Conservation (phyloP, 176 grass and related monocot genomes). For the Typha latifolia region DNA sequence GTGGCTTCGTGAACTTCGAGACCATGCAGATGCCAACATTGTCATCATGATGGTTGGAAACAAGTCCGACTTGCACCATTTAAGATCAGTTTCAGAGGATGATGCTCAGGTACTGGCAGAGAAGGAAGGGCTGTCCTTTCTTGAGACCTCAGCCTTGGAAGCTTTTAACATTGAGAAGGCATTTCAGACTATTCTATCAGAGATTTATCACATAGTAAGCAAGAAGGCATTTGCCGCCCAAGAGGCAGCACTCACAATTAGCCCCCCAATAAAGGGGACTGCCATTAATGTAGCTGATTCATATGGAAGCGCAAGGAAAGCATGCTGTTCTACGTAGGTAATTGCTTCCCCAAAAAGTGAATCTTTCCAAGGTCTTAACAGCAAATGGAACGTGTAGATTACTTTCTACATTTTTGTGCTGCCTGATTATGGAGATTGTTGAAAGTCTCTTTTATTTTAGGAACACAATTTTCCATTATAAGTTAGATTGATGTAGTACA, state of each 20-base stretch:
- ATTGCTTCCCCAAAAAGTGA: not conserved
- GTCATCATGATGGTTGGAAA: constrained; percentile 77
- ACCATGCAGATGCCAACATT: constrained; percentile 65
- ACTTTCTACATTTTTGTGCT: constrained; percentile 2
- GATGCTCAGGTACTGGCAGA: constrained; percentile 51
- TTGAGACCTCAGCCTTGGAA: constrained; percentile 57
- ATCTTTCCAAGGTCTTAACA: not conserved
- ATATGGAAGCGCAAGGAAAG: constrained; percentile 21
- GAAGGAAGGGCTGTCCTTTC: constrained; percentile 57
- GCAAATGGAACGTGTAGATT: not conserved
- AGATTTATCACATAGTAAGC: constrained; percentile 68
- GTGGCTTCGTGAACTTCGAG: constrained; percentile 57
- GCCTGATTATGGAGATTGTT: not conserved
- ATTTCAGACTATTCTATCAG: constrained; percentile 51
- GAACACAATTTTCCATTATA: constrained; percentile 2
- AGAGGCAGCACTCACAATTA: constrained; percentile 39
- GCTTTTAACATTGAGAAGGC: constrained; percentile 59
- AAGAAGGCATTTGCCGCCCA: constrained; percentile 66
- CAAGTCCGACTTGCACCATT: constrained; percentile 56
- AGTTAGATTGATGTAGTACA: not conserved
- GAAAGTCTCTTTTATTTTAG: not conserved
- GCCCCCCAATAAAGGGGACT: constrained; percentile 46
- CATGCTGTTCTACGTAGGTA: constrained; percentile 48
- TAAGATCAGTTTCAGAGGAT: constrained; percentile 53
- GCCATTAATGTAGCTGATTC: constrained; percentile 47